A percentile compares a stretch with the other conserved stretches of the same genome.
Conservation (phyloP, 345 rosid species). For the Eucalyptus melliodora region DNA sequence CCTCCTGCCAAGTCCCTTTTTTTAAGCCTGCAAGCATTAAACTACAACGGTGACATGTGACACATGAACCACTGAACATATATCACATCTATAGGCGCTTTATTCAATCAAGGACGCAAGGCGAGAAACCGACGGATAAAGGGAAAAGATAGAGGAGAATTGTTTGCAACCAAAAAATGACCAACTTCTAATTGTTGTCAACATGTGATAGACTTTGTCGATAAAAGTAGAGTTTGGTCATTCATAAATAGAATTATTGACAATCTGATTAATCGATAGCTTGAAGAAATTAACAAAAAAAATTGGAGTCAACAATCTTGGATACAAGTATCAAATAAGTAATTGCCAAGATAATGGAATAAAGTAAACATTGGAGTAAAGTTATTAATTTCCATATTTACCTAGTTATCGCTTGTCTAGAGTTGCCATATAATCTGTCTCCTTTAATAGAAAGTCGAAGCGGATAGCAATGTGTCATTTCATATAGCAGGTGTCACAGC, state of each 20-base stretch:
- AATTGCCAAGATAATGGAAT: not conserved
- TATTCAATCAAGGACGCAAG: not conserved
- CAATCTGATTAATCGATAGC: not conserved
- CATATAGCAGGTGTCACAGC: not conserved
- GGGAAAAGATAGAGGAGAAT: not conserved
- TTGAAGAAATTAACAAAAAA: not conserved
- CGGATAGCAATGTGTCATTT: not conserved
- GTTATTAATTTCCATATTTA: not conserved
- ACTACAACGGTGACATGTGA: not conserved
- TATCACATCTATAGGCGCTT: not conserved
- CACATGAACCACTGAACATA: not conserved
- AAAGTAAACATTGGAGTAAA: not conserved
- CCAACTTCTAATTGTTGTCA: not conserved
- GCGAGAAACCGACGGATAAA: not conserved
- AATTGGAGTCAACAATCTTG: not conserved
- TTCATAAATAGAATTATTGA: accelerated
- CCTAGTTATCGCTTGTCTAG: not conserved
- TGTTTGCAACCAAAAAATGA: not conserved
- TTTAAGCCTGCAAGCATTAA: not conserved
- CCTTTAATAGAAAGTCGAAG: not conserved
- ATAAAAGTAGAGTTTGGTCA: not conserved
- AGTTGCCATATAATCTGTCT: no score
- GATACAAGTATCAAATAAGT: not conserved
- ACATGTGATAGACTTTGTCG: not conserved
- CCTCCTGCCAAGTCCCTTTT: not conserved